These are phyloP conservation scores for Fusarium piperis DNA, from an alignment of 2,329 filamentous ascomycete genomes.

Conservation along the genomic window DNA sequence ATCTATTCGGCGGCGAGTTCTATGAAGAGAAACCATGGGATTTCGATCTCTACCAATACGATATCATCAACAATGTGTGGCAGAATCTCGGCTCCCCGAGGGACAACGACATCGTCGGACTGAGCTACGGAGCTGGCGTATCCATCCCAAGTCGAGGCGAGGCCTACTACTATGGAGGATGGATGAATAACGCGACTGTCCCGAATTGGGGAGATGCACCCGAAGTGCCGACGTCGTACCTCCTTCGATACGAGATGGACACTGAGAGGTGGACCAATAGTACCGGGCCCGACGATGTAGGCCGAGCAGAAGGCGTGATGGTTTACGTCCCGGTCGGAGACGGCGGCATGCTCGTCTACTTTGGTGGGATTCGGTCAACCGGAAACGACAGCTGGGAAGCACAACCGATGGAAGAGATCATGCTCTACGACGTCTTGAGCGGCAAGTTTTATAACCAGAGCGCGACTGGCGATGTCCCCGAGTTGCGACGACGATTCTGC, in stretches of 20 bases:
- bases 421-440: slow-evolving; percentile 68
- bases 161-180: slow-evolving; percentile 72
- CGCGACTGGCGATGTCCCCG: slow-evolving; percentile 62
- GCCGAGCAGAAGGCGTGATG: slow-evolving; percentile 68
- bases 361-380: slow-evolving; percentile 66
- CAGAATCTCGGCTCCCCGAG: slow-evolving; percentile 54
- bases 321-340: slow-evolving; percentile 69
- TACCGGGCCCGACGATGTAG: slow-evolving; percentile 61
- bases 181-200: slow-evolving; percentile 64
- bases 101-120: slow-evolving; percentile 52
- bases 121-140: slow-evolving; percentile 67
- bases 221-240: slow-evolving; percentile 58
- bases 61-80: slow-evolving; percentile 66
- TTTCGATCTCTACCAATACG: slow-evolving; percentile 66
- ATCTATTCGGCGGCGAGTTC: slow-evolving; percentile 70
- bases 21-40: slow-evolving; percentile 56
- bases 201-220: slow-evolving; percentile 59
- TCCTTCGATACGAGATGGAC: slow-evolving; percentile 68
- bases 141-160: slow-evolving; percentile 63
- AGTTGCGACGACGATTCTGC: slow-evolving; percentile 65
- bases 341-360: slow-evolving; percentile 67
- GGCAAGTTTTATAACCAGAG: slow-evolving; percentile 68
- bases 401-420: slow-evolving; percentile 60
- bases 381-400: slow-evolving; percentile 58
- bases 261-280: slow-evolving; percentile 61